These are phyloP conservation scores for Pleurotus giganteus DNA, from an alignment of 768 basidiomycete species.

Conservation along the genomic window DNA sequence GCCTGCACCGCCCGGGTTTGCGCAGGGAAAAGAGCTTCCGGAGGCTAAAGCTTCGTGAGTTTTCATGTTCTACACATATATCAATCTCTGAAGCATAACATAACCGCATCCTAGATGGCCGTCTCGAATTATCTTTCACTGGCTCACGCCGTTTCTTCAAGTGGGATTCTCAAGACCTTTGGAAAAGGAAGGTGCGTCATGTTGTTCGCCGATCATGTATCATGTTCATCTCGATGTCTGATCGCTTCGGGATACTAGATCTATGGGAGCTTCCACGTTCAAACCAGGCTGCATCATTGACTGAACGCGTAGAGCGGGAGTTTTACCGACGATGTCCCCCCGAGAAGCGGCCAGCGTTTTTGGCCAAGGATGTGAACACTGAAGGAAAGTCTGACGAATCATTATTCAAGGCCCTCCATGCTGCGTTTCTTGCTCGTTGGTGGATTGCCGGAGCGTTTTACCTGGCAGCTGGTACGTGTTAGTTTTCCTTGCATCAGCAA, in stretches of 20 bases:
- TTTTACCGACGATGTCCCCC: slow-evolving; percentile 46
- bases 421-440: slow-evolving; percentile 43
- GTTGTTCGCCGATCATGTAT: background rate
- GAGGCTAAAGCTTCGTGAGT: slow-evolving; percentile 38
- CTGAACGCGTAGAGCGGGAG: slow-evolving; percentile 35
- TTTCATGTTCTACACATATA: background rate
- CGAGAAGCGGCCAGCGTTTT: slow-evolving; percentile 29
- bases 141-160: slow-evolving; percentile 44
- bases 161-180: slow-evolving; percentile 51
- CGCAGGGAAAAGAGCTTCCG: slow-evolving; percentile 42
- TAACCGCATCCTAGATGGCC: slow-evolving; percentile 20
- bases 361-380: slow-evolving; percentile 1
- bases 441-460: slow-evolving; percentile 47
- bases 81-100: background rate
- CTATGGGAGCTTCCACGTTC: slow-evolving; percentile 42
- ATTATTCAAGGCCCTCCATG: slow-evolving; percentile 46
- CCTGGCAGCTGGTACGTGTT: slow-evolving; percentile 33
- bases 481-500: background rate
- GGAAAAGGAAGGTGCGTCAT: slow-evolving; percentile 41
- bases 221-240: background rate
- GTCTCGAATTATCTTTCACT: slow-evolving; percentile 41
- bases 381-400: slow-evolving; percentile 40
- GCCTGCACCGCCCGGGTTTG: slow-evolving; percentile 51
- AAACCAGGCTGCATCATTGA: slow-evolving; percentile 30
- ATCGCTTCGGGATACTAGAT: slow-evolving; percentile 27